phyloP scores from a whole-genome alignment of 2,329 filamentous ascomycete genomes.

The Beauveria bassiana region DNA sequence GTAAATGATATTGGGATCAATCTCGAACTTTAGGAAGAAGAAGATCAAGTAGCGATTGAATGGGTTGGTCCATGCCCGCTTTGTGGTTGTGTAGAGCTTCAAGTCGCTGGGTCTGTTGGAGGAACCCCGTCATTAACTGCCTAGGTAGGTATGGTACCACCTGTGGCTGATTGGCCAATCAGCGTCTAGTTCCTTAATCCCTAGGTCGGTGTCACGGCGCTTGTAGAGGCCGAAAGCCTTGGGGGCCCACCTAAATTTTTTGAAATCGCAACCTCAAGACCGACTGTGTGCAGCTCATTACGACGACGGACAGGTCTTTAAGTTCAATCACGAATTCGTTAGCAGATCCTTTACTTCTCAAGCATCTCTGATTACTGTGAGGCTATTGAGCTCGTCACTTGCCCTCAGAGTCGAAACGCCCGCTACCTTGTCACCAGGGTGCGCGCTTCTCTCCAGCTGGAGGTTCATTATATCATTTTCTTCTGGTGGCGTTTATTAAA shows the following conservation, averaged over 20 bases:
- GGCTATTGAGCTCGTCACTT: neutral
- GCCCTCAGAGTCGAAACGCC: neutral
- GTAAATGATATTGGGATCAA: neutral
- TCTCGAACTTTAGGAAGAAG: neutral
- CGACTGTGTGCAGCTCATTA: neutral
- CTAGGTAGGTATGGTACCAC: neutral
- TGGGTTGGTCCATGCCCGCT: too few species aligned
- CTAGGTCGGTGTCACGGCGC: constrained; percentile 3
- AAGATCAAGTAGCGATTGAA: neutral
- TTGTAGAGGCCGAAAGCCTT: constrained; percentile 1
- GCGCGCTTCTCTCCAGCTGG: neutral
- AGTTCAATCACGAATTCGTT: neutral
- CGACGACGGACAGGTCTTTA: neutral
- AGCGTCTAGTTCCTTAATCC: neutral
- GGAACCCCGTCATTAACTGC: too few species aligned
- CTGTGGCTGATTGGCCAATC: constrained; percentile 1
- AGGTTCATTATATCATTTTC: neutral
- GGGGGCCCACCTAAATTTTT: constrained; percentile 14
- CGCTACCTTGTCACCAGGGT: neutral
- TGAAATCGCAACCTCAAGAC: constrained; percentile 9
- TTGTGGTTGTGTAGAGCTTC: neutral
- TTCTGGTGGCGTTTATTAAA: neutral
- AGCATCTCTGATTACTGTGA: neutral
- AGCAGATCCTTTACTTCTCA: neutral
- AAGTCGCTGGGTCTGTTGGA: neutral